These are phyloP conservation scores for Echinosophora koreensis DNA, from an alignment of 306 rosid species.

Conservation along the genomic window DNA sequence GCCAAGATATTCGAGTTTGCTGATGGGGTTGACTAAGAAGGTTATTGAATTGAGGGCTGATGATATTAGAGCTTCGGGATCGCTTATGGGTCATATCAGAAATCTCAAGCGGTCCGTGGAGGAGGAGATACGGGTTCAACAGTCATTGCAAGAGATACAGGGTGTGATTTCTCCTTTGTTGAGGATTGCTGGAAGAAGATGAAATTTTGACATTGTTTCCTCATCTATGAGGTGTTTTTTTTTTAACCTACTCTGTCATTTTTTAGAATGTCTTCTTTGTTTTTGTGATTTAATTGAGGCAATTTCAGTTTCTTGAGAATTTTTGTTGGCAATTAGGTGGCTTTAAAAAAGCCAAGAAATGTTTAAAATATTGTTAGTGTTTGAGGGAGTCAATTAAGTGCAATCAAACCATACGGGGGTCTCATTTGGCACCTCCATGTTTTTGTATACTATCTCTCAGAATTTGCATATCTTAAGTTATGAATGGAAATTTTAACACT, in stretches of 20 bases:
- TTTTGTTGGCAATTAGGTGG: slow-evolving; percentile 24
- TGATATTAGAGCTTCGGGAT: slow-evolving; percentile 65
- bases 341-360: slow-evolving; percentile 21
- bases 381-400: slow-evolving; percentile 15
- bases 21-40: slow-evolving; percentile 77
- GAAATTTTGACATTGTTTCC: slow-evolving; percentile 37
- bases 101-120: slow-evolving; percentile 79
- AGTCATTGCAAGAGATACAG: slow-evolving; percentile 77
- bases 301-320: slow-evolving; percentile 30
- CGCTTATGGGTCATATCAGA: slow-evolving; percentile 58
- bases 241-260: background rate
- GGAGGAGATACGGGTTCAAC: slow-evolving; percentile 82
- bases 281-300: slow-evolving; percentile 22
- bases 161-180: slow-evolving; percentile 87
- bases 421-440: slow-evolving; percentile 17
- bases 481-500: background rate
- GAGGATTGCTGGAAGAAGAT: slow-evolving; percentile 81
- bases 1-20: slow-evolving; percentile 69
- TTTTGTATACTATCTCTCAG: slow-evolving; percentile 1
- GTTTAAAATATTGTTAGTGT: slow-evolving; percentile 4
- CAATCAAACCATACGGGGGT: background rate
- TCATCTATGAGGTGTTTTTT: slow-evolving; percentile 30
- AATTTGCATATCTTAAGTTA: background rate
- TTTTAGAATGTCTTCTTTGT: slow-evolving; percentile 21
- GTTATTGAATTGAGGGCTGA: slow-evolving; percentile 74